Evolutionary conservation across 129 eudicot genomes (phyloP).

Genomic region (Flaveria trinervia): DNA sequence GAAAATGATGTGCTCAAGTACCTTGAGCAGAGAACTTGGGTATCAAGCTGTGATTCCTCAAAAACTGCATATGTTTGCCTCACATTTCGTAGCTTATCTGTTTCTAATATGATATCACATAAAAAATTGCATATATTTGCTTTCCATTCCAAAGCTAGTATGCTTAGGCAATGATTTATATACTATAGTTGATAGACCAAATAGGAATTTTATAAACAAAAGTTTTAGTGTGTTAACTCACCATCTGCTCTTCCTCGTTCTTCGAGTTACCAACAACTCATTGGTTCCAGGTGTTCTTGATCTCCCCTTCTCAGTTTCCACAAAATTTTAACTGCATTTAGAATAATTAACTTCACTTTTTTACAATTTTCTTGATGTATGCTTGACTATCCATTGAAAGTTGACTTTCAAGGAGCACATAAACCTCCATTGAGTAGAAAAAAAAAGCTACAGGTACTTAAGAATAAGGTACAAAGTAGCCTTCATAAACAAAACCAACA

Average conservation of each 20-base stretch:
- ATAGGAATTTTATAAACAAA: background rate
- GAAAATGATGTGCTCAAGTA: conserved; percentile 15
- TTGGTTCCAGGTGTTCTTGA: conserved; percentile 38
- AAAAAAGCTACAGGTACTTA: conserved; percentile 39
- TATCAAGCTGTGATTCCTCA: conserved; percentile 55
- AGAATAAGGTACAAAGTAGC: conserved; percentile 31
- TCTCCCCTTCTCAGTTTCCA: conserved; percentile 70
- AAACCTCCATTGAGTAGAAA: conserved; percentile 35
- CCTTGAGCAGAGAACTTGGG: conserved; percentile 68
- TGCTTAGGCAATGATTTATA: conserved; percentile 44
- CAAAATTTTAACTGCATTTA: conserved; percentile 41
- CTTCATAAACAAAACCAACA: conserved; percentile 50
- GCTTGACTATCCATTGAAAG: conserved; percentile 43
- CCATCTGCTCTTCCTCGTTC: conserved; percentile 50
- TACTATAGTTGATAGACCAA: conserved; percentile 24
- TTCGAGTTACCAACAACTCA: conserved; percentile 39
- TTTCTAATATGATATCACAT: conserved; percentile 23
- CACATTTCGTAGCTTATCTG: conserved; percentile 56
- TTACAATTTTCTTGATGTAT: conserved; percentile 31
- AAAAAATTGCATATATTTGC: no score
- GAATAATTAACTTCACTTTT: conserved; percentile 40
- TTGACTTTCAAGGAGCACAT: conserved; percentile 37
- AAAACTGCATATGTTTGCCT: conserved; percentile 54
- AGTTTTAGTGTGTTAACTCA: conserved; percentile 37
- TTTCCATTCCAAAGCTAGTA: no score